Percentiles rank a stretch among this genome's conserved stretches.
Evolutionary conservation across 495 filamentous ascomycete genomes (phyloP).

Genomic region (Xylaria flabelliformis): DNA sequence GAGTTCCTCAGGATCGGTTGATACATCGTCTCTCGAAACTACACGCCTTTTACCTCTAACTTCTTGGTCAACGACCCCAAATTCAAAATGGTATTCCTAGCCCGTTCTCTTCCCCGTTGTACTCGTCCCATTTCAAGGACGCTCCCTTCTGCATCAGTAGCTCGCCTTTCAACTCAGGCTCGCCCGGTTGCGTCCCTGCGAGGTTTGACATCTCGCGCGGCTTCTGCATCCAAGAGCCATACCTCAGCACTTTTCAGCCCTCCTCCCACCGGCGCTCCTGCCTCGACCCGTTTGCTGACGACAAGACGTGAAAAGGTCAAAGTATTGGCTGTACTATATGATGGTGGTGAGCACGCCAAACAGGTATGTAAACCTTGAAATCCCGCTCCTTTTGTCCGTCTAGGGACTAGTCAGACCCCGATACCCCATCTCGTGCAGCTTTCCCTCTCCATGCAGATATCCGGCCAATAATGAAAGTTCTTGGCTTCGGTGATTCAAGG

Average conservation of each 20-base stretch:
- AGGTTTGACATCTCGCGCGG: slow-evolving; percentile 37
- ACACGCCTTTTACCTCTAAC: background rate
- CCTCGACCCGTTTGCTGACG: slow-evolving; percentile 51
- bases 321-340: slow-evolving; percentile 63
- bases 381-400: background rate
- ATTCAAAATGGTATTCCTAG: slow-evolving; percentile 61
- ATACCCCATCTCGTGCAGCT: background rate
- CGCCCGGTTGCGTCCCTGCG: slow-evolving; percentile 36
- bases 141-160: slow-evolving; percentile 32
- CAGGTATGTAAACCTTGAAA: slow-evolving; percentile 46
- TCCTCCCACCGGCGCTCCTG: slow-evolving; percentile 28
- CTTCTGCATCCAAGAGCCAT: slow-evolving; percentile 37
- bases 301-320: slow-evolving; percentile 61
- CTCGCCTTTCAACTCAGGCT: slow-evolving; percentile 43
- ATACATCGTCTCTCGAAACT: slow-evolving; percentile 1
- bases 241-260: slow-evolving; percentile 24
- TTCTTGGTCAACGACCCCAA: slow-evolving; percentile 29
- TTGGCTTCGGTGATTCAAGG: slow-evolving; percentile 16
- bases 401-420: background rate
- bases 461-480: slow-evolving; percentile 36
- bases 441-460: slow-evolving; percentile 18
- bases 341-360: slow-evolving; percentile 58
- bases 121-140: slow-evolving; percentile 39
- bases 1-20: background rate
- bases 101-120: slow-evolving; percentile 46